Evolutionary conservation across 345 rosid genomes (phyloP).

Genomic region (Rhodomyrtus tomentosa): DNA sequence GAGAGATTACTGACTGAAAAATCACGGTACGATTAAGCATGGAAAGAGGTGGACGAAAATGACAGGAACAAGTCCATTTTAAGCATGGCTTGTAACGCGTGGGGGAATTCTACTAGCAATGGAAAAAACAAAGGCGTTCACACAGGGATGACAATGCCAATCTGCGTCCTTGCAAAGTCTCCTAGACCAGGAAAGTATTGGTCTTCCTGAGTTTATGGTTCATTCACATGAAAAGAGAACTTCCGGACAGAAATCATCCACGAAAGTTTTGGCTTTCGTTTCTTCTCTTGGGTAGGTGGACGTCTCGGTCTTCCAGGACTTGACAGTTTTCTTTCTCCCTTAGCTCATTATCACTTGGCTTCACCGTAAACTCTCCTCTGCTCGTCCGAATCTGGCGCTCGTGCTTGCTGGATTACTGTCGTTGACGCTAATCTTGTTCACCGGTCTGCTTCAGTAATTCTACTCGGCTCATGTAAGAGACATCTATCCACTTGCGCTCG

Average conservation of each 20-base stretch:
- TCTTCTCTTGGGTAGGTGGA: too few species aligned
- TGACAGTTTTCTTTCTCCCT: too few species aligned
- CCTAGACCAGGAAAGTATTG: background rate
- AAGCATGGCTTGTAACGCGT: background rate
- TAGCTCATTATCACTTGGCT: background rate
- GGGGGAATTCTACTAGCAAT: too few species aligned
- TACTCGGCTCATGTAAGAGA: background rate
- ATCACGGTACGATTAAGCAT: background rate
- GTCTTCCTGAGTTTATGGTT: background rate
- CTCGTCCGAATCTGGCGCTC: background rate
- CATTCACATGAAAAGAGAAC: too few species aligned
- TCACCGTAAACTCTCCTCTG: background rate
- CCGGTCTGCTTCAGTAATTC: fast-evolving
- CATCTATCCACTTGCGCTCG: background rate
- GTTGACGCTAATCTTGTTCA: background rate
- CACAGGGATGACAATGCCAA: background rate
- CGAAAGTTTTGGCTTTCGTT: too few species aligned
- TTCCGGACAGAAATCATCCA: too few species aligned
- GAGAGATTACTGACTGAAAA: background rate
- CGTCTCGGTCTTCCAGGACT: too few species aligned
- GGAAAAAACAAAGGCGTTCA: background rate
- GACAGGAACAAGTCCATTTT: background rate
- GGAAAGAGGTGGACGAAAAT: background rate
- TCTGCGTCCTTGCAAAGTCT: background rate
- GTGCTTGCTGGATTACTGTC: background rate